Base-by-base conservation (phyloP, 148 eudicot species). In the Chenopodium quinoa region DNA sequence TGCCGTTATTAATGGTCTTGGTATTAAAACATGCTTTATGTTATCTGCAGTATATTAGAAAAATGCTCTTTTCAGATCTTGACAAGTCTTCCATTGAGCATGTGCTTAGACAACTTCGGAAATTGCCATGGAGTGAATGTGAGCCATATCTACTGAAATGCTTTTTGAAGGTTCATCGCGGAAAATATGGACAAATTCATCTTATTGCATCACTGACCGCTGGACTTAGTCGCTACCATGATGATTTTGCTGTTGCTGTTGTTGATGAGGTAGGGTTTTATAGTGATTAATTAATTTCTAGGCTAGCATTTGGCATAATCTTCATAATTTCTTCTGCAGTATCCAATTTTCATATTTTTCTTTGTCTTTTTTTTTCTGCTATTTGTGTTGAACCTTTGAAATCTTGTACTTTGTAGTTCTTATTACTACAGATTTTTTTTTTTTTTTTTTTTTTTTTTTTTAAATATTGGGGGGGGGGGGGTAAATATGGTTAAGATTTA, bases 181-280 rank as follows among this genome's bases (percentile, higher is more conserved):
- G 99, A 69, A 95, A 95, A 79, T 95, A 93, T 90, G 93, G 99
- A 72, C 99, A 95, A 84, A 95, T 95, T 85, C 99, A 95, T 83
- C 86, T 95, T 88, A 88, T 95, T 85, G 99, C 99, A 79, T 95
- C 97, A 46, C 93, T 95, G 73, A 91, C 97, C 46, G 92, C 99
- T 84, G 93, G 97, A 80, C 89, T 95, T 76, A 93, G 99, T 88
- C 92, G 92, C 62, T 93, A 93, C 84, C 99, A 95, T 87, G 97
- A 95, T 85, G 92, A 93, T 69, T 95, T 95, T 84, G 92, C 99
- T 17, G 97, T 95, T 81, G 94, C 95, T 76, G 99, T 95, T 63
- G 97, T 95, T 86, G 99, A 95, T 50, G 99, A 95, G 99, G 99
- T 95, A 83, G 47, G 80, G 86, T 78, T 22, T 56, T 71, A 54